phyloP scores from a whole-genome alignment of 257 asterid species.

The Ophiorrhiza pumila region DNA sequence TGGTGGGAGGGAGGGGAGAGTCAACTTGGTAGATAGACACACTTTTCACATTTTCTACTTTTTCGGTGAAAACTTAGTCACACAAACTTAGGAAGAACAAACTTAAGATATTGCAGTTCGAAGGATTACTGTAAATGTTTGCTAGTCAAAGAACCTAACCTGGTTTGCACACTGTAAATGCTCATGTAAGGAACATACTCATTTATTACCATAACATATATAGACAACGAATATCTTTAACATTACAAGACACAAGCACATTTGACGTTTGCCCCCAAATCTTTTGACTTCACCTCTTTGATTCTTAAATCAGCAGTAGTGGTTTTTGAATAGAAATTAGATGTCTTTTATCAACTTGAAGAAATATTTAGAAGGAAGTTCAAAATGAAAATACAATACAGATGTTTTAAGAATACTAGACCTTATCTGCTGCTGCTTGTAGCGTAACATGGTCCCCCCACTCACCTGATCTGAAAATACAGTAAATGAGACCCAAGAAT shows the following conservation, averaged over 20 bases:
- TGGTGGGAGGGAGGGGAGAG: no score
- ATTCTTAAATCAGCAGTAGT: background rate
- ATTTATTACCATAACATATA: background rate
- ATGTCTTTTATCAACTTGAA: background rate
- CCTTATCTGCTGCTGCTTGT: slow-evolving; percentile 80
- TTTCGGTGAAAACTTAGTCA: background rate
- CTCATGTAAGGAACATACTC: background rate
- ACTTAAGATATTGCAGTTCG: background rate
- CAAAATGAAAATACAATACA: background rate
- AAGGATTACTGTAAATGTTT: background rate
- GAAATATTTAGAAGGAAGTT: background rate
- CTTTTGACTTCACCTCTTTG: background rate
- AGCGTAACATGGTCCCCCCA: slow-evolving; percentile 75
- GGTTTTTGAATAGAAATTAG: no score
- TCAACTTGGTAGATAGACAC: background rate
- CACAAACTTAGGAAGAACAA: background rate
- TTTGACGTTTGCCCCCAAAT: background rate
- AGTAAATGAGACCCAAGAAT: slow-evolving; percentile 16
- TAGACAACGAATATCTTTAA: background rate
- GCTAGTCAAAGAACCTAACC: background rate
- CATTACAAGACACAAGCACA: background rate
- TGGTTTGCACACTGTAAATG: background rate
- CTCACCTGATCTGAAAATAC: slow-evolving; percentile 50
- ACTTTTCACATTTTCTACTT: background rate
- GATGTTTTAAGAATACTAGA: slow-evolving; percentile 2